These are phyloP conservation scores for Teunomyces tritomae DNA, from an alignment of 805 yeast genomes.

Conservation along the genomic window DNA sequence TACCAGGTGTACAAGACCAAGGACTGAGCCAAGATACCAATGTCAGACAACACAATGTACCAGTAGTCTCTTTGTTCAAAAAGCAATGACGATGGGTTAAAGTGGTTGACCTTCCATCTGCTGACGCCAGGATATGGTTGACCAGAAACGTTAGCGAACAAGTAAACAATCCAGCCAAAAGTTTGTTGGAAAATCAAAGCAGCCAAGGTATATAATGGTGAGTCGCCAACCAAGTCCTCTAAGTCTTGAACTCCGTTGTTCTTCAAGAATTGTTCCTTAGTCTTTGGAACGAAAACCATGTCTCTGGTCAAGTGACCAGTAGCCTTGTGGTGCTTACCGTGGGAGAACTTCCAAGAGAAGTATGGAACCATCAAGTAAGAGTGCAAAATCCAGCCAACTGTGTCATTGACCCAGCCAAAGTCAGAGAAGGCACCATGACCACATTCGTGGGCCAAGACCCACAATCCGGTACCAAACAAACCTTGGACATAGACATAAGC, in stretches of 20 bases:
- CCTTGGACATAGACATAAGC: conserved; percentile 41
- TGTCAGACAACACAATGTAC: conserved; percentile 54
- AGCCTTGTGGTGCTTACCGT: conserved; percentile 61
- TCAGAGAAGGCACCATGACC: conserved; percentile 64
- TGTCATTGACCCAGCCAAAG: conserved; percentile 50
- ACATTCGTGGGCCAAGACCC: conserved; percentile 66
- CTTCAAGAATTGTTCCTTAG: conserved; percentile 45
- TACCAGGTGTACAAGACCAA: conserved; percentile 53
- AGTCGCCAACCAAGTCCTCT: conserved; percentile 51
- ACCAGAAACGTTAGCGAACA: conserved; percentile 52
- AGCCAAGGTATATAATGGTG: conserved; percentile 48
- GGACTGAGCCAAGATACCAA: conserved; percentile 48
- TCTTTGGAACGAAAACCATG: conserved; percentile 58
- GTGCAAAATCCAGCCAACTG: conserved; percentile 60
- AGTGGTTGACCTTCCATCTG: conserved; percentile 46
- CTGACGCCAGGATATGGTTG: conserved; percentile 44
- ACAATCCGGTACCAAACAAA: conserved; percentile 54
- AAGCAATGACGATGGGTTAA: conserved; percentile 53
- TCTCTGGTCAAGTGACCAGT: conserved; percentile 61
- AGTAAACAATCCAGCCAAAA: conserved; percentile 53
- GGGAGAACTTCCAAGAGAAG: conserved; percentile 62
- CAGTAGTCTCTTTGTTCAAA: conserved; percentile 55
- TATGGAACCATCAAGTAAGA: conserved; percentile 58
- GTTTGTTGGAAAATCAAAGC: conserved; percentile 52
- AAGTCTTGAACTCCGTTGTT: conserved; percentile 30